Percentiles rank a stretch among this genome's conserved stretches.
phyloP scores from a whole-genome alignment of 2,329 filamentous ascomycete genomes.

The Talaromyces marneffei region DNA sequence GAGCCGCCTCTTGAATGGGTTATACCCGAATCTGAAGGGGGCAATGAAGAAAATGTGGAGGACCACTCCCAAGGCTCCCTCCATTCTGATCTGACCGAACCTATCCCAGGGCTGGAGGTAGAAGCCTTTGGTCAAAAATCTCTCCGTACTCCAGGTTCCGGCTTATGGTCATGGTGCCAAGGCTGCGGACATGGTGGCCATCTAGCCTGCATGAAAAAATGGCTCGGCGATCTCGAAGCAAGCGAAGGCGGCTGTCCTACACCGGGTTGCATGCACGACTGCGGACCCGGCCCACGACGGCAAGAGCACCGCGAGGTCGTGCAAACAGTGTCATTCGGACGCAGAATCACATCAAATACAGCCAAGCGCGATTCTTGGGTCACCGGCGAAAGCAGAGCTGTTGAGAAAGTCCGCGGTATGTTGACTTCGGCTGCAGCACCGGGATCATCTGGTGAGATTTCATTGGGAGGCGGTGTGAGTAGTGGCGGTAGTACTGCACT shows the following conservation, averaged over 20 bases:
- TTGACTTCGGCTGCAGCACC: conserved; percentile 27
- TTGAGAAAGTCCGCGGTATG: conserved; percentile 42
- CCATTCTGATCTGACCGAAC: conserved; percentile 36
- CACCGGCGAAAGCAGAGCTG: conserved; percentile 41
- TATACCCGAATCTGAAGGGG: conserved; percentile 19
- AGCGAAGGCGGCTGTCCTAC: conserved; percentile 54
- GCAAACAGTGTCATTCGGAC: conserved; percentile 23
- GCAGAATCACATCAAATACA: conserved; percentile 29
- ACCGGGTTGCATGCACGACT: conserved; percentile 56
- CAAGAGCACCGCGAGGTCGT: conserved; percentile 32
- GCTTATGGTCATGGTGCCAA: conserved; percentile 53
- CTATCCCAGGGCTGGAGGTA: conserved; percentile 22
- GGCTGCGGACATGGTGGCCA: conserved; percentile 58
- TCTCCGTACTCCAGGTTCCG: conserved; percentile 28
- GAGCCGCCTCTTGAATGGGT: conserved; percentile 39
- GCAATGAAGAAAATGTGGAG: conserved; percentile 5
- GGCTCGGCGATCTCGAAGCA: conserved; percentile 47
- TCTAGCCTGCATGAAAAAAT: conserved; percentile 50
- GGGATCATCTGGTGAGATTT: conserved; percentile 12
- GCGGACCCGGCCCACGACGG: conserved; percentile 46
- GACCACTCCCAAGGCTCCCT: conserved; percentile 36
- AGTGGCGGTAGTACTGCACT: conserved; percentile 20
- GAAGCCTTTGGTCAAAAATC: conserved; percentile 19
- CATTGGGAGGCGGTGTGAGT: conserved; percentile 20
- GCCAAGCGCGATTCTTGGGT: conserved; percentile 43